Conservation (phyloP, 371 early-diverging fungal genomes). For the Synchytrium microbalum region DNA sequence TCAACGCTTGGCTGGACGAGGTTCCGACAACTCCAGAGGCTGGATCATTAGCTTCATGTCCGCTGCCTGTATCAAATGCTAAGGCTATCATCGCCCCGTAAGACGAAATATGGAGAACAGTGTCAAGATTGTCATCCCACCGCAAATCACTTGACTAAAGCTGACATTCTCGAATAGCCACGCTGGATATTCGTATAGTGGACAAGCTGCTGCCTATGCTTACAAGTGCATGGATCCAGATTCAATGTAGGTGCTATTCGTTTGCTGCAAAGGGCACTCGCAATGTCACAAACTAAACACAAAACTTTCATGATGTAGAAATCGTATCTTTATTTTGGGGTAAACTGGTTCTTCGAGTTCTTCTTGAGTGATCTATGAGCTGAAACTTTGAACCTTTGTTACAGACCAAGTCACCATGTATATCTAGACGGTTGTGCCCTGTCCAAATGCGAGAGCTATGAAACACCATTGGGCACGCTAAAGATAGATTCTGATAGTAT, state of each 20-base stretch:
- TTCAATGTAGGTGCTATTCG: slow-evolving; percentile 41
- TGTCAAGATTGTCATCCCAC: neutral
- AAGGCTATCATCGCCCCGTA: slow-evolving; percentile 83
- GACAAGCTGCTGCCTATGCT: slow-evolving; percentile 80
- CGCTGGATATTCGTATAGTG: slow-evolving; percentile 86
- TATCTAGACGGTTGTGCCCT: slow-evolving; percentile 75
- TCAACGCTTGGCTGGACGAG: slow-evolving; percentile 42
- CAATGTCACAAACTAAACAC: no score
- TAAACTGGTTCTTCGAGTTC: slow-evolving; percentile 1
- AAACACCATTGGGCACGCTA: slow-evolving; percentile 82
- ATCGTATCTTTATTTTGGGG: slow-evolving; percentile 82
- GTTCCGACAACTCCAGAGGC: slow-evolving; percentile 36
- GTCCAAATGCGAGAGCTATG: slow-evolving; percentile 57
- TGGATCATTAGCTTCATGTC: slow-evolving; percentile 9
- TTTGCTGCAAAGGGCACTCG: neutral
- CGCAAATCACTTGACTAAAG: neutral
- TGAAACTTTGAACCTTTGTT: no score
- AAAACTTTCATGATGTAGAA: slow-evolving; percentile 42
- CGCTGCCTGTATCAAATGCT: slow-evolving; percentile 44
- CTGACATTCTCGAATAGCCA: slow-evolving; percentile 46
- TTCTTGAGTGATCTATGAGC: no score
- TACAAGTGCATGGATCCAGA: slow-evolving; percentile 62
- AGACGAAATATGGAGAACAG: slow-evolving; percentile 14
- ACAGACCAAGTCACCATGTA: slow-evolving; percentile 77
- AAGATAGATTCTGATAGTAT: slow-evolving; percentile 49